phyloP scores from a whole-genome alignment of 257 asterid species.

The Nicotiana obtusifolia region DNA sequence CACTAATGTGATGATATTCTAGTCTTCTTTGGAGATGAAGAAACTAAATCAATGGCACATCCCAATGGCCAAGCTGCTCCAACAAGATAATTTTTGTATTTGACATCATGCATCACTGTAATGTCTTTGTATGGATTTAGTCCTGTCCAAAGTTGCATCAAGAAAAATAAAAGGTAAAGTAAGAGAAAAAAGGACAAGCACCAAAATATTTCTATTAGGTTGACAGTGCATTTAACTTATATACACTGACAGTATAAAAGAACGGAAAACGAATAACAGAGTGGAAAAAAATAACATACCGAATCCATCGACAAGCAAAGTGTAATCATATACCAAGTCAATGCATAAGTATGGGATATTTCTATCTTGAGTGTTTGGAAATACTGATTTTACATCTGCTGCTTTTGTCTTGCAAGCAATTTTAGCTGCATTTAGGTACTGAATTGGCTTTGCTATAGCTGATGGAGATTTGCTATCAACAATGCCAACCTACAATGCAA shows the following conservation, averaged over 20 bases:
- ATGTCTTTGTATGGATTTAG: constrained; percentile 18
- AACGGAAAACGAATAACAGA: too few relatives aligned
- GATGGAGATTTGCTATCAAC: too few relatives aligned
- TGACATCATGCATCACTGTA: constrained; percentile 24
- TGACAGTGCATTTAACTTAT: not conserved
- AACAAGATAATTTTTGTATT: constrained; percentile 26
- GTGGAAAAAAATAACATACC: constrained; percentile 22
- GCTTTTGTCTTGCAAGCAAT: constrained; percentile 33
- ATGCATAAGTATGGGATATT: constrained; percentile 44
- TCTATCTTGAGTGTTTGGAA: constrained; percentile 16
- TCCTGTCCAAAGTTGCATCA: constrained; percentile 15
- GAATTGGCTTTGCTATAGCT: constrained; percentile 19
- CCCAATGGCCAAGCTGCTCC: constrained; percentile 64
- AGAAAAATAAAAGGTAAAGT: not conserved
- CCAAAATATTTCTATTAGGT: not conserved
- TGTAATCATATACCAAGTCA: constrained; percentile 46
- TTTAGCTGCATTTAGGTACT: constrained; percentile 35
- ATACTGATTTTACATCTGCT: constrained; percentile 8
- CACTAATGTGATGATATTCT: not conserved
- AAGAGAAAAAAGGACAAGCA: not conserved
- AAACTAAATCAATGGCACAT: constrained; percentile 42
- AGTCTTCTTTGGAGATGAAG: constrained; percentile 11
- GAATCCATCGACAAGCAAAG: constrained; percentile 46
- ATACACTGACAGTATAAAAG: not conserved
- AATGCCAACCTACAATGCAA: too few relatives aligned